Evolutionary conservation across 1,139 yeast species (phyloP), one percentile per base, ranked within the genome.

Genomic region (Lodderomyces jiufengensis): DNA sequence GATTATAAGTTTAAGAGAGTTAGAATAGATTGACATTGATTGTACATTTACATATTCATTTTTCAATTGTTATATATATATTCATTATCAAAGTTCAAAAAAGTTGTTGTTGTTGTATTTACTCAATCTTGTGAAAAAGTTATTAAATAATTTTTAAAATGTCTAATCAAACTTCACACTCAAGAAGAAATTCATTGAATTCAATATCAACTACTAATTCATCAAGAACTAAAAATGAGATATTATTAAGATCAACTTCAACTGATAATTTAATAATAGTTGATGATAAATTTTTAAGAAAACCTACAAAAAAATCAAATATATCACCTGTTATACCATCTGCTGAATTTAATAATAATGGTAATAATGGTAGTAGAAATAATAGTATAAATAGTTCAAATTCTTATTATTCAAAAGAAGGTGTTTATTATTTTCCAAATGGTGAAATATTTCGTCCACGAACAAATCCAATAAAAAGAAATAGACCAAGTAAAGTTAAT

Each of bases 361-460:
- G 37, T 14, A 27, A 24, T 27, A 21, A 11, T 11, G 12, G 23
- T 9, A 20, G 24, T 10, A 24, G 18, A 18, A 25, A 13, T 23
- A 33, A 14, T 25, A 15, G 15, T 5, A 31, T 21, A 22, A 32
- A 27, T 26, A 18, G 16, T 12, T n/a, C 31, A 6, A 23, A 18
- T 13, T 29, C 36, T 6, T 41, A 29, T 27, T 38, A 37, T 24
- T 29, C 45, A 3, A 40, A 37, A 25, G 45, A 35, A 31, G 45
- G 42, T 12, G 39, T 37, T 34, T 73, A 65, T 47, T 66, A 60
- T 43, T 75, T 74, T 47, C 79, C 80, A 9, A 74, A 75, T 49
- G 80, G 80, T 33, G 80, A 74, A 48, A 63, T 73, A 4, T 75
- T 74, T 48, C 55, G 73, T 24, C 79, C 80, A 1, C 50, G 78